These are phyloP conservation scores for Termitomyces sp. DNA, from an alignment of 768 basidiomycete species.

Conservation along the genomic window DNA sequence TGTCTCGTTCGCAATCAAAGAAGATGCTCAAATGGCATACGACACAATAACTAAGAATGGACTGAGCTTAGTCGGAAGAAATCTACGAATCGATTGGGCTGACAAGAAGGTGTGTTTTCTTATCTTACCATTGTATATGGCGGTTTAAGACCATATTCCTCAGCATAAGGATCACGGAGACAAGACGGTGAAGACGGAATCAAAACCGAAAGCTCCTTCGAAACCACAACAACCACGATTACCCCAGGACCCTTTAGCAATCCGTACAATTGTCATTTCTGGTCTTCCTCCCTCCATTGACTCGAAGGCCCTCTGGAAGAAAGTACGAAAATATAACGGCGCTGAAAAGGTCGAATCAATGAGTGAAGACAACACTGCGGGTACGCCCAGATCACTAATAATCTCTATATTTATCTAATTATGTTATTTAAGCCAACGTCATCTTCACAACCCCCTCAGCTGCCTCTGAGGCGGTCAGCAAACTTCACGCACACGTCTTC, in stretches of 20 bases:
- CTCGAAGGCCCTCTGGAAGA: constrained; percentile 78
- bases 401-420: neutral
- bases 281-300: constrained; percentile 66
- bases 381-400: constrained; percentile 30
- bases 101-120: constrained; percentile 60
- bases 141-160: neutral
- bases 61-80: constrained; percentile 65
- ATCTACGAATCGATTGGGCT: constrained; percentile 78
- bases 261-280: constrained; percentile 77
- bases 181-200: constrained; percentile 34
- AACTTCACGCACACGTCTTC: constrained; percentile 91
- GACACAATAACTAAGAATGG: constrained; percentile 64
- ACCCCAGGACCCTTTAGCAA: constrained; percentile 73
- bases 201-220: constrained; percentile 37
- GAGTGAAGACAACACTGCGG: constrained; percentile 45
- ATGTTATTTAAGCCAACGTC: constrained; percentile 54
- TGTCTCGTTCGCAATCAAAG: constrained; percentile 84
- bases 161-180: constrained; percentile 47
- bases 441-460: constrained; percentile 66
- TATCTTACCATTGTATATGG: neutral
- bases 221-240: constrained; percentile 31
- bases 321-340: constrained; percentile 77
- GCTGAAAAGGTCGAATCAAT: constrained; percentile 66
- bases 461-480: constrained; percentile 70
- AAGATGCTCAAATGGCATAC: constrained; percentile 81